These are phyloP conservation scores for Arthrobotrys entomopaga DNA, from an alignment of 2,329 filamentous ascomycete species.

Conservation along the genomic window DNA sequence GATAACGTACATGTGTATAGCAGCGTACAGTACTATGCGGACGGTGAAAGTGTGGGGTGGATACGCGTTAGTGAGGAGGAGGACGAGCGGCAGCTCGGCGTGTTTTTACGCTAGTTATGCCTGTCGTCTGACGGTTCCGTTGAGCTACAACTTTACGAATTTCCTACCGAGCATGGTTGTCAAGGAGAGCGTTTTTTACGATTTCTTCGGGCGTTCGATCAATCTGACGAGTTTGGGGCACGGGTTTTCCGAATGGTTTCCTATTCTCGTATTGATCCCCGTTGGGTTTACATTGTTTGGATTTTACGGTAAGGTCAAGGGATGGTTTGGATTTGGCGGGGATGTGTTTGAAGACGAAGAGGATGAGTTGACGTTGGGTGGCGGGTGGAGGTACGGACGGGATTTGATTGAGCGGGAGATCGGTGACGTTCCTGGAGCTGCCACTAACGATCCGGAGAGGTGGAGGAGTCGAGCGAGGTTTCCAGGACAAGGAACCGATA, in stretches of 20 bases:
- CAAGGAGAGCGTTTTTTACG: slow-evolving; percentile 80
- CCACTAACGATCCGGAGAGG: slow-evolving; percentile 59
- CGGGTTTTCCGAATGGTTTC: slow-evolving; percentile 89
- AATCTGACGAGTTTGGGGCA: slow-evolving; percentile 82
- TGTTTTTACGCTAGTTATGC: slow-evolving; percentile 97
- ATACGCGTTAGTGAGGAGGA: slow-evolving; percentile 85
- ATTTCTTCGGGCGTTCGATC: slow-evolving; percentile 84
- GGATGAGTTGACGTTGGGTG: slow-evolving; percentile 68
- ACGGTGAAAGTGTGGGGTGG: slow-evolving; percentile 99
- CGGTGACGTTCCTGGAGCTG: slow-evolving; percentile 69
- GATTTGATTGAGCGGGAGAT: slow-evolving; percentile 89
- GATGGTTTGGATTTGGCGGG: slow-evolving; percentile 80
- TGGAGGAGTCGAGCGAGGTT: slow-evolving; percentile 59
- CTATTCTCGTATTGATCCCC: slow-evolving; percentile 84
- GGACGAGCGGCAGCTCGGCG: slow-evolving; percentile 90
- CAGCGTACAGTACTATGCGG: slow-evolving; percentile 84
- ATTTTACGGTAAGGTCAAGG: slow-evolving; percentile 82
- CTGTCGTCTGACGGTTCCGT: slow-evolving; percentile 87
- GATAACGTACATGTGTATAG: slow-evolving; percentile 96
- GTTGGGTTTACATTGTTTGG: slow-evolving; percentile 88
- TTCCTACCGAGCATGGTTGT: slow-evolving; percentile 81
- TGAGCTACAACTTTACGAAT: slow-evolving; percentile 96
- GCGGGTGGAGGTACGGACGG: slow-evolving; percentile 85
- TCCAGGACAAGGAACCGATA: slow-evolving; percentile 57
- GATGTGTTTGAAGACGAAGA: slow-evolving; percentile 76